Evolutionary conservation across 1,284 basidiomycete species (phyloP).

Genomic region (Omphalotus olearius): DNA sequence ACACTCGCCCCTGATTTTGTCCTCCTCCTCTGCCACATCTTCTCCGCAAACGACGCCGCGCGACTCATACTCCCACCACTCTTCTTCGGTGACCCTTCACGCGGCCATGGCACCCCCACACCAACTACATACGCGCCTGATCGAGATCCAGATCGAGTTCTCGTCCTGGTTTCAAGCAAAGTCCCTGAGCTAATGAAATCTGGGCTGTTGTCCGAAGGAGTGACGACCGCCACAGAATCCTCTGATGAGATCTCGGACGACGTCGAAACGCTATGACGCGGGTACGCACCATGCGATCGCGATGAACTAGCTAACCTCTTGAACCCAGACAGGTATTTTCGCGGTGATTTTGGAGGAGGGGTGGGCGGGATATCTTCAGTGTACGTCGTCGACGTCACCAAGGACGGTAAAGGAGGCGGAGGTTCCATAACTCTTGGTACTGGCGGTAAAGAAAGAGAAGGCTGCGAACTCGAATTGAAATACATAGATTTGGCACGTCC

Average conservation of each 20-base stretch:
- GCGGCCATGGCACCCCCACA: slow-evolving; percentile 13
- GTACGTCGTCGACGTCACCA: background rate
- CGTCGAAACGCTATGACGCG: slow-evolving; percentile 47
- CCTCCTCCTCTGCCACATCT: slow-evolving; percentile 45
- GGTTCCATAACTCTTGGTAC: slow-evolving; percentile 2
- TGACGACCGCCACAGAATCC: slow-evolving; percentile 44
- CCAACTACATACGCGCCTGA: slow-evolving; percentile 15
- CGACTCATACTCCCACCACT: slow-evolving; percentile 29
- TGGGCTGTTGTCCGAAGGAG: slow-evolving; percentile 21
- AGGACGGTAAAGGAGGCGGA: slow-evolving; percentile 2
- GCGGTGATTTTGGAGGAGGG: slow-evolving; percentile 36
- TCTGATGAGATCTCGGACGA: slow-evolving; percentile 55
- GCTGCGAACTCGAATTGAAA: slow-evolving; percentile 6
- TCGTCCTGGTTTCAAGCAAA: slow-evolving; percentile 8
- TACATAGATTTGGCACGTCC: slow-evolving; percentile 8
- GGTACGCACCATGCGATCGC: slow-evolving; percentile 31
- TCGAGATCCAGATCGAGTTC: slow-evolving; percentile 11
- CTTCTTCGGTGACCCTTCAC: slow-evolving; percentile 7
- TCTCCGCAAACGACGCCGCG: slow-evolving; percentile 51
- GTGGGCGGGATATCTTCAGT: slow-evolving; percentile 19
- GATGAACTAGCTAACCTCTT: slow-evolving; percentile 37
- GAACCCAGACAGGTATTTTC: slow-evolving; percentile 39
- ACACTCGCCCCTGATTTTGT: slow-evolving; percentile 43
- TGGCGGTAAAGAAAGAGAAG: slow-evolving; percentile 4
- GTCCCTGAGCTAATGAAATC: slow-evolving; percentile 10